phyloP scores from a whole-genome alignment of 176 grass and related monocot genomes.

The Canna indica region DNA sequence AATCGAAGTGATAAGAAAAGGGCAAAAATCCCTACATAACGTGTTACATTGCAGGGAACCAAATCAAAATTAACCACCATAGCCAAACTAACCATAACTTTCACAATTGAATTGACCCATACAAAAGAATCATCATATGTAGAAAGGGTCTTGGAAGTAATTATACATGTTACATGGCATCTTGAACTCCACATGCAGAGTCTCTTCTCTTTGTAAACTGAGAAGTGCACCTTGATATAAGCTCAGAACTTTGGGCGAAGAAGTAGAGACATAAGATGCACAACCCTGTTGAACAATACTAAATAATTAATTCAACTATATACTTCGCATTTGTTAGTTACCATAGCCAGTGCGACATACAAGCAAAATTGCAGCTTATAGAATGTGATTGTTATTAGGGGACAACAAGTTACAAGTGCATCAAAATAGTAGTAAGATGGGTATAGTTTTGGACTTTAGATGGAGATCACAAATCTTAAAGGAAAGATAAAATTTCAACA shows the following conservation, averaged over 20 bases:
- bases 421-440: not conserved
- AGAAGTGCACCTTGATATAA: constrained; percentile 38
- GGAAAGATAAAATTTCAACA: not conserved
- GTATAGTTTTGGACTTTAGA: no score
- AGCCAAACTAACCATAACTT: no score
- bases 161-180: constrained; percentile 24
- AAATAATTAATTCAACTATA: not conserved
- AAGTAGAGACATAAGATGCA: constrained; percentile 73
- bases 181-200: constrained; percentile 27
- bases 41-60: no score
- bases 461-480: not conserved
- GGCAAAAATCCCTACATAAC: no score
- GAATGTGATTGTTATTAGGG: not conserved
- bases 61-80: no score
- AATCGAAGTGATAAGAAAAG: no score
- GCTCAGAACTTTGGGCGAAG: constrained; percentile 54
- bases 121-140: not conserved
- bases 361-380: not conserved
- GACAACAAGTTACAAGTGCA: not conserved
- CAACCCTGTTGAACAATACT: constrained; percentile 31
- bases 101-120: not conserved
- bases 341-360: not conserved
- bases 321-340: not conserved
- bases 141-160: not conserved
- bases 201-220: constrained; percentile 46